phyloP scores from a whole-genome alignment of 257 asterid genomes.

The Verbascum thapsus region DNA sequence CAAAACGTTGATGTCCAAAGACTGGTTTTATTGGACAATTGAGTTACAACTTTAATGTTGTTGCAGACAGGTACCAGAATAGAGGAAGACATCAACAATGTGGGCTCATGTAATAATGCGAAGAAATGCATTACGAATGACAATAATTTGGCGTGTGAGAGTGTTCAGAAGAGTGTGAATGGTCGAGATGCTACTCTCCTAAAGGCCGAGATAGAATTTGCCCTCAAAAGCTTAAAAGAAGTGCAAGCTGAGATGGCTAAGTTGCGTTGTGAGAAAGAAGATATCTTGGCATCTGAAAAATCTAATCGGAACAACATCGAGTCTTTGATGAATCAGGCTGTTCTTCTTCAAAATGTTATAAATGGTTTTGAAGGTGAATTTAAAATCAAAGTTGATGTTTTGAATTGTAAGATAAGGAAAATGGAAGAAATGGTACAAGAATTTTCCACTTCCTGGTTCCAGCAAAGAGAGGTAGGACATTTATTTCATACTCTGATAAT shows the following conservation, averaged over 20 bases:
- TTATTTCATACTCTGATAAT: not conserved
- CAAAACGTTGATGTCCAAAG: not conserved
- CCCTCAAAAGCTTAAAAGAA: slow-evolving; percentile 65
- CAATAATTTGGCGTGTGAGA: slow-evolving; percentile 31
- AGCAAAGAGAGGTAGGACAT: slow-evolving; percentile 66
- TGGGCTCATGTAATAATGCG: slow-evolving; percentile 22
- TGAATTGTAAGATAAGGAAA: slow-evolving; percentile 57
- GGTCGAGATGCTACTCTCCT: slow-evolving; percentile 58
- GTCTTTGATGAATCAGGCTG: slow-evolving; percentile 47
- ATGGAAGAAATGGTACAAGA: slow-evolving; percentile 52
- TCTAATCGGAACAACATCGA: slow-evolving; percentile 49
- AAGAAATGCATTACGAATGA: slow-evolving; percentile 25
- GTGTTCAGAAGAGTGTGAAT: slow-evolving; percentile 37
- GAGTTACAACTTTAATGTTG: slow-evolving; percentile 40
- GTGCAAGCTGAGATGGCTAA: slow-evolving; percentile 71
- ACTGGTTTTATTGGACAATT: slow-evolving; percentile 4
- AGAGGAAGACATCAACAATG: slow-evolving; percentile 41
- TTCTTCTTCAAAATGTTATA: slow-evolving; percentile 52
- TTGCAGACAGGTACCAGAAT: slow-evolving; percentile 67
- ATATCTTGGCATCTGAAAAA: slow-evolving; percentile 53
- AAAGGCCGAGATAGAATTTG: slow-evolving; percentile 71
- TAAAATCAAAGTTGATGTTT: slow-evolving; percentile 42
- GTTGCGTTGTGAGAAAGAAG: slow-evolving; percentile 61
- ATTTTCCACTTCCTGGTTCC: slow-evolving; percentile 59
- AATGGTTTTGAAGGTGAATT: slow-evolving; percentile 58